Percentiles rank a stretch among this genome's conserved stretches.
Evolutionary conservation across 129 eudicot species (phyloP).

Genomic region (Centaurea solstitialis): DNA sequence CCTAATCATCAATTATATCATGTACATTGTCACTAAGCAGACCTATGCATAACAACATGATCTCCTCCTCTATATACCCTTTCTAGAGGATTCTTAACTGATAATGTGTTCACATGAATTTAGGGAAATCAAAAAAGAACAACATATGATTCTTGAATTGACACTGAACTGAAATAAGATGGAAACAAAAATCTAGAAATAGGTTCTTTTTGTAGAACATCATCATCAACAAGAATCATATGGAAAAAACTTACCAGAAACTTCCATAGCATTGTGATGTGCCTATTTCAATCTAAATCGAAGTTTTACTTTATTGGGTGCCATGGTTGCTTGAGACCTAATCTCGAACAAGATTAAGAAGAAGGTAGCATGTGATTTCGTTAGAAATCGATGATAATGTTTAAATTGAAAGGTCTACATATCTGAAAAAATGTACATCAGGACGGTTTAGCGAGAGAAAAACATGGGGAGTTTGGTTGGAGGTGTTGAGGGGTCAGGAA

Average conservation of each 20-base stretch:
- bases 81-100: neutral
- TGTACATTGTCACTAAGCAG: neutral
- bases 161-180: neutral
- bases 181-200: neutral
- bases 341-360: neutral
- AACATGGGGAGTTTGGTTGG: no score
- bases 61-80: neutral
- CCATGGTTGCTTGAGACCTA: neutral
- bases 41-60: neutral
- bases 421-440: no score
- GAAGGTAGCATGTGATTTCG: neutral
- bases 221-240: neutral
- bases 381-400: neutral
- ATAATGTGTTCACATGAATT: neutral
- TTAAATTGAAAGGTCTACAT: neutral
- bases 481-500: no score
- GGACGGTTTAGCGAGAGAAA: no score
- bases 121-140: neutral
- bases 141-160: neutral
- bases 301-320: neutral
- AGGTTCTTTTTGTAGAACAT: neutral
- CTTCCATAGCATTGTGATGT: neutral
- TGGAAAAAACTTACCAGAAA: neutral
- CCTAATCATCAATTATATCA: neutral
- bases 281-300: neutral